Evolutionary conservation across 1,284 basidiomycete species (phyloP).

Genomic region (Pterulicium gracile): DNA sequence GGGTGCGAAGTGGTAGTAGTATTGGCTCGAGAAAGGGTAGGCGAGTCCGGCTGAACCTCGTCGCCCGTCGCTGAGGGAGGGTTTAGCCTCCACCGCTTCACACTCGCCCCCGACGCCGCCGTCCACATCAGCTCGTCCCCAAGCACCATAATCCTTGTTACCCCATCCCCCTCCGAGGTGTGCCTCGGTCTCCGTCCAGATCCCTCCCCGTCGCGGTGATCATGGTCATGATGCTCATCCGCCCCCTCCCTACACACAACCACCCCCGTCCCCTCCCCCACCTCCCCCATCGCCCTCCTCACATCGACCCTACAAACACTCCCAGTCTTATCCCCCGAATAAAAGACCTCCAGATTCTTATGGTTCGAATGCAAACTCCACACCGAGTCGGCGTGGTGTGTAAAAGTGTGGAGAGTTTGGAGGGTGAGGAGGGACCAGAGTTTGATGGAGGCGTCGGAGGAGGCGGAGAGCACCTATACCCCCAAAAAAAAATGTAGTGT

Average conservation of each 20-base stretch:
- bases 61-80: slow-evolving; percentile 33
- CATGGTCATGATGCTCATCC: no score
- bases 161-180: slow-evolving; percentile 45
- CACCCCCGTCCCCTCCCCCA: slow-evolving; percentile 84
- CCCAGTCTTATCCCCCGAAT: slow-evolving; percentile 91
- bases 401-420: slow-evolving; percentile 91
- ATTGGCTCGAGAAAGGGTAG: no score
- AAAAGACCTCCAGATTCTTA: slow-evolving; percentile 85
- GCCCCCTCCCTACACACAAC: slow-evolving; percentile 67
- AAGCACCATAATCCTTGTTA: slow-evolving; percentile 77
- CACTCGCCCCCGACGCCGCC: slow-evolving; percentile 71
- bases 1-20: no score
- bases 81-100: slow-evolving; percentile 79
- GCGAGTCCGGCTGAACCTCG: no score
- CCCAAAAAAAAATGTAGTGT: slow-evolving; percentile 18
- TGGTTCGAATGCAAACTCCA: slow-evolving; percentile 90
- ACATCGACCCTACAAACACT: slow-evolving; percentile 87
- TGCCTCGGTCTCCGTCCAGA: slow-evolving; percentile 18
- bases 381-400: slow-evolving; percentile 90
- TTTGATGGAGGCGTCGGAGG: slow-evolving; percentile 59
- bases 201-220: no score
- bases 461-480: slow-evolving; percentile 38
- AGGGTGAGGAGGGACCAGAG: slow-evolving; percentile 89
- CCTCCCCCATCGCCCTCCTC: slow-evolving; percentile 53
- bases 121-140: slow-evolving; percentile 90